Evolutionary conservation across 805 yeast genomes (phyloP), one percentile per base, ranked within the genome.

Genomic region (Candida nanaspora): DNA sequence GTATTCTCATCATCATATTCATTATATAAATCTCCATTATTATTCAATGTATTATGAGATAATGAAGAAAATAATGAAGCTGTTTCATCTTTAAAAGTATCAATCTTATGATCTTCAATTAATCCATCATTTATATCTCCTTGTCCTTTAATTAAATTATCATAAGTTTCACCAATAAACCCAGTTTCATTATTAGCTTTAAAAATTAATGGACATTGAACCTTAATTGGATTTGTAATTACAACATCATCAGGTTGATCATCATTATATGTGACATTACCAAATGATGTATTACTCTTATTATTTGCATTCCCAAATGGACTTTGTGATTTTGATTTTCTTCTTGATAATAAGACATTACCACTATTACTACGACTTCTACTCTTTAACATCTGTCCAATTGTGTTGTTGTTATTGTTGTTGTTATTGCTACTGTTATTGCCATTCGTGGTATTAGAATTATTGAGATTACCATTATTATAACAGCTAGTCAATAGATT

Each of bases 401-500:
- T n/a, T 26, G 16, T 28, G 3, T 18, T 8, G 3, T 19, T 36
- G 6, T 26, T 27, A 8, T 25, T 26, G 31, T 15, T 22, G 19
- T 23, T 16, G 15, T n/a, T 25, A n/a, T 31, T 37, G 42, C 13
- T 34, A 11, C 34, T 19, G 9, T 32, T 40, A 13, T 33, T n/a
- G n/a, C n/a, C n/a, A n/a, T n/a, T n/a, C n/a, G n/a, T n/a, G n/a
- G n/a, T n/a, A n/a, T n/a, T n/a, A n/a, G n/a, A n/a, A n/a, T n/a
- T 28, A 15, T 36, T 42, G 27, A 46, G 40, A 16, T 46, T 41
- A 5, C 60, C 57, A 35, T 51, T 46, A 30, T 70, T 70, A 46
- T 72, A 76, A 47, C 81, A 75, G 44, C 76, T 69, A 5, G 78
- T 75, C 32, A 83, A 55, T 28, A 83, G 56, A 49, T 83, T 83